Conservation (phyloP, 768 basidiomycete genomes). For the Hygrophoropsis aurantiaca region DNA sequence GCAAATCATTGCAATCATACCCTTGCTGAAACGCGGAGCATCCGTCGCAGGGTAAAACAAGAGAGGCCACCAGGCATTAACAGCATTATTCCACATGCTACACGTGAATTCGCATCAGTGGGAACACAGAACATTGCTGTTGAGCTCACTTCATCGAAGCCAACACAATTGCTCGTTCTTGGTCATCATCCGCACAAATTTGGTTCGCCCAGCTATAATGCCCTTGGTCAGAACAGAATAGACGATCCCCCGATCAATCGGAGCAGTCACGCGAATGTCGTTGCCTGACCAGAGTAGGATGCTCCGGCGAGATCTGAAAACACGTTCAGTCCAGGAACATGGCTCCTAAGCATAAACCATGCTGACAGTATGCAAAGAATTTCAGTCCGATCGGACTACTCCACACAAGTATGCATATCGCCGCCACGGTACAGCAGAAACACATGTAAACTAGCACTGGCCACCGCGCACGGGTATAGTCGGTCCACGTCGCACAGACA, state of each 20-base stretch:
- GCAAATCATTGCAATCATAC: constrained; percentile 69
- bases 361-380: constrained; percentile 73
- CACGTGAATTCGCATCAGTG: background rate
- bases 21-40: constrained; percentile 64
- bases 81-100: constrained; percentile 69
- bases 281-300: constrained; percentile 74
- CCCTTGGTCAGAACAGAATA: constrained; percentile 1
- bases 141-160: constrained; percentile 69
- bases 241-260: background rate
- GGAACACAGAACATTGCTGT: background rate
- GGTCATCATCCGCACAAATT: constrained; percentile 67
- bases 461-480: constrained; percentile 56
- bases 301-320: constrained; percentile 56
- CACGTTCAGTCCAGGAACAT: background rate
- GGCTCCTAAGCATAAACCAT: too few species aligned
- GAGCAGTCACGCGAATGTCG: constrained; percentile 62
- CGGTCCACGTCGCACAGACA: constrained; percentile 64
- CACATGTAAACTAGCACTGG: constrained; percentile 67
- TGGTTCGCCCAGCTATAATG: constrained; percentile 72
- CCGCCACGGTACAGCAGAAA: constrained; percentile 49
- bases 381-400: constrained; percentile 58
- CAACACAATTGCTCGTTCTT: constrained; percentile 67
- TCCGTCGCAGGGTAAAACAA: constrained; percentile 75
- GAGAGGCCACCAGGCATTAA: constrained; percentile 71
- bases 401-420: constrained; percentile 63